Conservation (phyloP, 345 rosid genomes). For the Moringa oleifera region DNA sequence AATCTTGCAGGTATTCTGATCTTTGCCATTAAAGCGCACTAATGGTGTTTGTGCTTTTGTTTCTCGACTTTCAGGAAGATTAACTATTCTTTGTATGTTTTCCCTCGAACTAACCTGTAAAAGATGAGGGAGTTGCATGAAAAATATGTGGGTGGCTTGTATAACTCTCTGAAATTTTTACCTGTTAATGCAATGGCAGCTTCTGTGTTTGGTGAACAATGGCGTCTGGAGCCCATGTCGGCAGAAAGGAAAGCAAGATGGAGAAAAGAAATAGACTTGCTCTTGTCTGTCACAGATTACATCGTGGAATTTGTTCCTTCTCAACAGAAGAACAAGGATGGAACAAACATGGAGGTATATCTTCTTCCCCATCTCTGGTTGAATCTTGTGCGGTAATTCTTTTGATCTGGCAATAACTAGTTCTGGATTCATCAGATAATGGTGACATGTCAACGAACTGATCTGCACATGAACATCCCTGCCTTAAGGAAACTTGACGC, state of each 20-base stretch:
- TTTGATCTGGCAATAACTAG: background rate
- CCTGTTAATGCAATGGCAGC: no score
- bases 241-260: constrained; percentile 49
- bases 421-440: constrained; percentile 47
- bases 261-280: constrained; percentile 68
- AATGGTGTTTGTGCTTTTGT: no score
- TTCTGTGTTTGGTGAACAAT: constrained; percentile 44
- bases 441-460: constrained; percentile 73
- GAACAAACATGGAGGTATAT: constrained; percentile 50
- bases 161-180: no score
- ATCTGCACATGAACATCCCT: constrained; percentile 90
- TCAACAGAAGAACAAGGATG: constrained; percentile 57
- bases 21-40: background rate
- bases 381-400: background rate
- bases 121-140: background rate
- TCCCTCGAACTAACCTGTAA: no score
- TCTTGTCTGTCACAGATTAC: constrained; percentile 59
- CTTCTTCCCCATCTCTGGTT: background rate
- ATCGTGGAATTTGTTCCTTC: constrained; percentile 67
- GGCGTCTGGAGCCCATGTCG: constrained; percentile 59
- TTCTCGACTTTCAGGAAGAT: background rate
- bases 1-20: constrained; percentile 31
- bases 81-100: no score
- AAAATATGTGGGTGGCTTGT: no score
- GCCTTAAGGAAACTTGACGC: constrained; percentile 91